Base-by-base conservation (phyloP, 2,329 filamentous ascomycete genomes). In the Curvularia verruculosa region DNA sequence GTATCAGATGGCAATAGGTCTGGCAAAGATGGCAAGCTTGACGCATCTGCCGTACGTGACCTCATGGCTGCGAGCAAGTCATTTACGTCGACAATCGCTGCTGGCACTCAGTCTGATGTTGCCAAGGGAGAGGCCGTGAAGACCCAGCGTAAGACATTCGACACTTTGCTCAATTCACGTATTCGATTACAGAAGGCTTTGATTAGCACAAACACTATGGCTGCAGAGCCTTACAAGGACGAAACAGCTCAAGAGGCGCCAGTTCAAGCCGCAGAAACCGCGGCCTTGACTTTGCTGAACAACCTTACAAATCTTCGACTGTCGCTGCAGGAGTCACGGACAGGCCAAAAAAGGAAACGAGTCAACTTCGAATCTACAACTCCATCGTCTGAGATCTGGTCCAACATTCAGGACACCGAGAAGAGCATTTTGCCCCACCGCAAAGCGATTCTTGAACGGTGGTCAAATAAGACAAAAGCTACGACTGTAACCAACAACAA, bases 171-270 rank as follows among this genome's bases (percentile, higher is more conserved):
- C 29, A 96, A 96, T 77, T 85, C 92, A 13, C 88, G 95, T 19
- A 97, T 99, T 71, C 90, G 94, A 59, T 80, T 99, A 18, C 96
- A 99, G 75, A 98, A 97, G 76, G 92, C 91, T 1, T 79, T 99
- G 13, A 85, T 95, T 15, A 88, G 90, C 0, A 85, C 89, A 24
- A 97, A 97, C 75, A 89, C 92, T 1, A 66, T 75, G 60, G 59
- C 64, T 4, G 63, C 69, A 3, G 64, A 69, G 6, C 31, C 52
- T 0, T 47, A 72, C 57, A 65, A 66, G 24, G 52, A 66, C 1
- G 72, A 80, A 1, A 65, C 83, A 1, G 76, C 79, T 10, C 72
- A 80, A 2, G 78, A 82, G 1, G 75, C 75, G 8, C 76, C 82
- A 2, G 69, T 96, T 82, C 79, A 86, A 83, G 90, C 90, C 0